phyloP scores from a whole-genome alignment of 1,139 yeast species.

The Tardiomyces depauwii region DNA sequence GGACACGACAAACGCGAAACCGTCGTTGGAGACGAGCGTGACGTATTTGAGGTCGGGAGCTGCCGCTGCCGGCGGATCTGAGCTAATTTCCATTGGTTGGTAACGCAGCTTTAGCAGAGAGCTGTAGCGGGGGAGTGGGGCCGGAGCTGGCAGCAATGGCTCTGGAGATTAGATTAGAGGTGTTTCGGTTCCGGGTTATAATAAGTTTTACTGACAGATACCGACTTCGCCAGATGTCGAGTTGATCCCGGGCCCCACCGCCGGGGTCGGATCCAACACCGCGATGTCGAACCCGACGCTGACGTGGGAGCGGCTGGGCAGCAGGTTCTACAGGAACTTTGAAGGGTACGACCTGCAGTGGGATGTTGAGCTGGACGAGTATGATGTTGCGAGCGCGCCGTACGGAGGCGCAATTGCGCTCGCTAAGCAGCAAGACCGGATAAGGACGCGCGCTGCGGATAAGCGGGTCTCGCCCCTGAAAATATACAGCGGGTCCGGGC shows the following conservation, averaged over 20 bases:
- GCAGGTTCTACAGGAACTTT: constrained; percentile 22
- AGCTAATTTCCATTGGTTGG: neutral
- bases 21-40: constrained; percentile 67
- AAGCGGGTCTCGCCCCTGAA: constrained; percentile 24
- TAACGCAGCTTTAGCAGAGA: too few relatives aligned
- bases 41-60: constrained; percentile 30
- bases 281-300: constrained; percentile 9
- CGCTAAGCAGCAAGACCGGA: neutral
- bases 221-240: neutral
- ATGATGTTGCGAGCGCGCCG: constrained; percentile 31
- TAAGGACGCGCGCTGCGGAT: constrained; percentile 1
- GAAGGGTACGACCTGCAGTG: constrained; percentile 27
- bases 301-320: constrained; percentile 27
- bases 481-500: constrained; percentile 46
- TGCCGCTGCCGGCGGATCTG: neutral
- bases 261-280: neutral
- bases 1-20: constrained; percentile 49
- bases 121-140: too few relatives aligned
- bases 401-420: constrained; percentile 37
- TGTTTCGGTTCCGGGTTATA: too few relatives aligned
- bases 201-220: neutral
- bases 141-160: too few relatives aligned
- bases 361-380: constrained; percentile 19
- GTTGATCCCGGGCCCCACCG: neutral
- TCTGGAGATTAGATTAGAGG: too few relatives aligned